Evolutionary conservation across 2,329 filamentous ascomycete genomes (phyloP), one percentile per base, ranked within the genome.

Genomic region (Xylariaceae sp.): DNA sequence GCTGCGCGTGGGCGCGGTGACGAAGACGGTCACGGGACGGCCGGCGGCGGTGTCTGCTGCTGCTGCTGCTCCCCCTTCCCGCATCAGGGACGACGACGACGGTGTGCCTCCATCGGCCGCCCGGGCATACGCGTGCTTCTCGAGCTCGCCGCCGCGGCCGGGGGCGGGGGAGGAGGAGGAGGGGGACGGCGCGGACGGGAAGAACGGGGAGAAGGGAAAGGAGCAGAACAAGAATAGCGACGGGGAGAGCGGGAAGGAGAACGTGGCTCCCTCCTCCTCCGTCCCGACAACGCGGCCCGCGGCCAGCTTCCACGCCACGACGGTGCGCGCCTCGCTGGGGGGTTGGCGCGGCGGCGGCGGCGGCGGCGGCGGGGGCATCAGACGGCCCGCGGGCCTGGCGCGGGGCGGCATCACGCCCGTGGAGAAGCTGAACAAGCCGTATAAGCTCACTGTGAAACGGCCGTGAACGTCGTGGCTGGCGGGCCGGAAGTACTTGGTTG

Each of bases 51-150:
- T n/a, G n/a, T n/a, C n/a, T n/a, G n/a, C n/a, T n/a, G n/a, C n/a
- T n/a, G n/a, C n/a, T n/a, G n/a, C n/a, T n/a, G n/a, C n/a, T n/a
- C 10, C 33, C 45, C 36, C 22, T 46, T 42, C 32, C 25, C 8
- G 37, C 3, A 44, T 43, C 4, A 32, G 45, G 23, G 49, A 53
- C 35, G 27, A 27, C 28, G 28, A 36, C 17, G 33, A 34, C 12
- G 32, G 3, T 8, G 17, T 3, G 19, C 19, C 5, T 25, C 42
- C 16, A 31, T 26, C 24, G 5, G 24, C 13, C 13, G 39, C 26
- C 5, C 68, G 67, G 32, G 57, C 58, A 6, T 82, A 84, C 44
- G 52, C 64, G 1, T 70, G 66, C 40, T 76, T 78, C 47, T 77
- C 73, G 0, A 78, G 74, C 55, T 75, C 74, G 13, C 72, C 75